phyloP scores from a whole-genome alignment of 2,329 filamentous ascomycete species.

The Neofusicoccum parvum region DNA sequence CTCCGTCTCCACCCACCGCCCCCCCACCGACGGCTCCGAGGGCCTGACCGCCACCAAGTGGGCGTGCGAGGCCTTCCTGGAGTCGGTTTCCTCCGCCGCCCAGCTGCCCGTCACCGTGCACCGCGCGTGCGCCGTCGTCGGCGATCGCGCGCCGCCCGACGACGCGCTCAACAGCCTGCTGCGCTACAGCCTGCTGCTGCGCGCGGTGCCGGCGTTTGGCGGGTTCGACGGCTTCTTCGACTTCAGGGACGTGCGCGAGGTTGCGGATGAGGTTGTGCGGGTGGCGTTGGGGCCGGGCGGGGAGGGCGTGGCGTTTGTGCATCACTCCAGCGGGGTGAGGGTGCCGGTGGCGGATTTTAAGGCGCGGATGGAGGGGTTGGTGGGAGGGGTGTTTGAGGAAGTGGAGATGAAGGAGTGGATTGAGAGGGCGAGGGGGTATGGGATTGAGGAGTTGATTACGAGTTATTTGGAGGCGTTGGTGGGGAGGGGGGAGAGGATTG shows the following conservation, averaged over 20 bases:
- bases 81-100: too few relatives aligned
- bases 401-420: not conserved
- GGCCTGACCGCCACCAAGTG: too few relatives aligned
- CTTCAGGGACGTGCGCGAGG: not conserved
- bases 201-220: constrained; percentile 21
- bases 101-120: too few relatives aligned
- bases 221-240: not conserved
- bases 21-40: too few relatives aligned
- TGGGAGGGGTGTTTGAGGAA: not conserved
- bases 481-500: not conserved
- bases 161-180: constrained; percentile 2
- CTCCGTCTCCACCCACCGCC: not conserved
- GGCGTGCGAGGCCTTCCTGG: too few relatives aligned
- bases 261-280: not conserved
- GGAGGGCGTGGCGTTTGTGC: not conserved
- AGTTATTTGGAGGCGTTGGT: not conserved
- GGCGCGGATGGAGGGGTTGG: not conserved
- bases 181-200: constrained; percentile 21
- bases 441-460: not conserved
- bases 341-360: not conserved
- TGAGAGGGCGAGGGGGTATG: not conserved
- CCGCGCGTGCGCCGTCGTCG: too few relatives aligned
- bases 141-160: too few relatives aligned
- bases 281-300: not conserved
- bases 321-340: not conserved